Base-by-base conservation (phyloP, 192 early-diverging fungal species). In the Backusella australiensis region DNA sequence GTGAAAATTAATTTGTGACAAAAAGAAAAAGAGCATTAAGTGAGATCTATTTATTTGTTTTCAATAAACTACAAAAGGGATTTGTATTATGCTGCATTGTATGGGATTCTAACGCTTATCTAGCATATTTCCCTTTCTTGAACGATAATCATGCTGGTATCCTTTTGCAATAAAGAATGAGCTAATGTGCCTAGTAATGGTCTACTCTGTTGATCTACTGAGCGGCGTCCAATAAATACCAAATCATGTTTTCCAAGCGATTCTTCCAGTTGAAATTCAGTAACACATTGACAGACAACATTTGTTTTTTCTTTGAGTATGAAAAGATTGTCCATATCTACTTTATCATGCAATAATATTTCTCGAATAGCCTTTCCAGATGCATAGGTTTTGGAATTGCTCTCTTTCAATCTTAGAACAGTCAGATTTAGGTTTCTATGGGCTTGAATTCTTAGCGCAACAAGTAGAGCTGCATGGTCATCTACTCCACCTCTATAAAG, bases 401-500 rank as follows among this genome's bases (percentile, higher is more conserved):
- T 11, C 9, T 23, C 56, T 19, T 59, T 59, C 8, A 87, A 77
- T 44, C 89, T 83, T 68, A 89, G 78, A 4, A 92, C 77, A 0
- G 86, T 80, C 1, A 92, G 86, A 66, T 83, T 82, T 11, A 85
- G 88, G 1, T 76, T 72, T 6, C 86, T 80, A 49, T 82, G 82
- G 14, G 41, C 84, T 67, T 77, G 83, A 21, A 95, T 70, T 7
- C 84, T 85, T 17, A 88, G 78, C 0, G 90, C 88, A 35, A 93
- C 69, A 1, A 81, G 72, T 0, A 90, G 65, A 0, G 90, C 89
- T 53, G 90, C 89, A 77, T 88, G 86, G 80, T 96, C 94, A 70
- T 96, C 95, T 0, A 76, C 63, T 0, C 90, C 89, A 17, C 92
- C 94, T 68, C 91, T 79, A 80, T 94, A 93, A 9, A 91, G 90